phyloP scores from a whole-genome alignment of 2,329 filamentous ascomycete species.

The Penicillium brasilianum region DNA sequence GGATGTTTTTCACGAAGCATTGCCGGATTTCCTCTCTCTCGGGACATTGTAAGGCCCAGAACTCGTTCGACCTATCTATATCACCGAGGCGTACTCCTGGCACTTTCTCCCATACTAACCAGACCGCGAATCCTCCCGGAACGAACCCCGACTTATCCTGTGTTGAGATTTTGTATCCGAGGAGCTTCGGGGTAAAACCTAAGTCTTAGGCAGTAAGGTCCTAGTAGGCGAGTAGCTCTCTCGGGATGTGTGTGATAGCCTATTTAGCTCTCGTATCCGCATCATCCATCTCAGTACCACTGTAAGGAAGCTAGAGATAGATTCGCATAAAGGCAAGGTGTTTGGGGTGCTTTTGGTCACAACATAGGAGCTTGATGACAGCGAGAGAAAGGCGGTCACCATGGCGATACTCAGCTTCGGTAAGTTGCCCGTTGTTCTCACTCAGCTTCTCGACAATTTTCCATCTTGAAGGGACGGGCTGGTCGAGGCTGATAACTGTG shows the following conservation, averaged over 20 bases:
- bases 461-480: conserved; percentile 3
- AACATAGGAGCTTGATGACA: conserved; percentile 1
- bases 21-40: neutral
- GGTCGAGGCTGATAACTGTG: conserved; percentile 1
- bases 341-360: neutral
- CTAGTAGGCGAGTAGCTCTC: conserved; percentile 3
- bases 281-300: neutral
- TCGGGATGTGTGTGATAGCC: neutral
- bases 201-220: neutral
- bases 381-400: neutral
- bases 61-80: neutral
- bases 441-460: conserved; percentile 1
- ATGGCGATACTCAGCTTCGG: neutral
- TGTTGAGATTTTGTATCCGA: neutral
- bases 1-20: neutral
- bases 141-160: conserved; percentile 3
- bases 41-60: neutral
- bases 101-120: conserved; percentile 1
- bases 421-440: neutral
- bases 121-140: neutral
- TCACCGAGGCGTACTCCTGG: conserved; percentile 6
- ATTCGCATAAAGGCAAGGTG: conserved; percentile 5
- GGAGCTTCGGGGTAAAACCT: neutral
- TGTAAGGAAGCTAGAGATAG: conserved; percentile 6
- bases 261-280: conserved; percentile 6